Evolutionary conservation across 768 basidiomycete genomes (phyloP), one percentile per base, ranked within the genome.

Genomic region (Pleurotus pulmonarius): DNA sequence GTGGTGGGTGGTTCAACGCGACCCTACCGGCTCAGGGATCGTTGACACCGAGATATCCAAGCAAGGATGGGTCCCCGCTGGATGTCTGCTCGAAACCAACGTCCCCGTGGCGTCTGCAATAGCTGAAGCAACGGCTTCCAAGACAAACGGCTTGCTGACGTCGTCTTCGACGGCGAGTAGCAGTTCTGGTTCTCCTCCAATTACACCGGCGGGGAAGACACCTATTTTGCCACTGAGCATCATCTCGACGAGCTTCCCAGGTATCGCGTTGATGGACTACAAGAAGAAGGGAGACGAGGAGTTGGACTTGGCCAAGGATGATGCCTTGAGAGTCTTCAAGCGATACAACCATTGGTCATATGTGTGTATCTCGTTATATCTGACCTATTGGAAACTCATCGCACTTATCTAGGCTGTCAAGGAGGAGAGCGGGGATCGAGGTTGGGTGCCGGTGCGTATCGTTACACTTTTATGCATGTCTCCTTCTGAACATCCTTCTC

Each of bases 1-100:
- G 1, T 99, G 97, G 97, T 99, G 96, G 94, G 91, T 98, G 34
- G 97, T 98, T 3, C 95, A 98, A 67, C 86, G 91, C 34, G 97
- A 99, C 70, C 90, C 90, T 26, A 85, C 83, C 37, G 94, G 94
- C 4, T 81, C 86, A 3, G 92, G 94, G 8, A 70, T 85, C 18
- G 85, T 92, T 25, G 88, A 87, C 64, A 76, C 85, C 13, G 92
- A 94, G 59, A 78, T 85, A 24, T 76, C 80, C 43, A 90, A 90
- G 68, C 93, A 94, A 65, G 94, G 94, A 55, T 98, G 96, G 96
- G 95, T 99, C 2, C 96, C 96, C 40, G 95, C 96, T 4, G 96
- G 96, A 34, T 99, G 96, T 68, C 77, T 99, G 12, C 82, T 98
- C 38, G 96, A 99, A 70, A 93, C 92, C 5, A 89, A 86, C 49